A percentile compares a stretch with the other conserved stretches of the same genome.
Conservation (phyloP, 2,329 filamentous ascomycete genomes). For the Helminthosporium solani region DNA sequence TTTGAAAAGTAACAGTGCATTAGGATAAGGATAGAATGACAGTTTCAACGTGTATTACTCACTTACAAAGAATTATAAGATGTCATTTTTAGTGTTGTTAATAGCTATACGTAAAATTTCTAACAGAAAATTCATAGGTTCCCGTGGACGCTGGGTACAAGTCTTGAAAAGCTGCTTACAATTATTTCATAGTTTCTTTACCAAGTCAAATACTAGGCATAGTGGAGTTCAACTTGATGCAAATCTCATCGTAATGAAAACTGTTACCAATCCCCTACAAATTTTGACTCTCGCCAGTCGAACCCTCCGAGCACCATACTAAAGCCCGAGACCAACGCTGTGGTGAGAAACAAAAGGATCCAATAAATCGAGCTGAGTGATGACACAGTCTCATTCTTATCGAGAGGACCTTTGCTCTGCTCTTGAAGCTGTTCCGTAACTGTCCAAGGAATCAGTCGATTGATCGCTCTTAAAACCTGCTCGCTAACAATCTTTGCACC, state of each 20-base stretch:
- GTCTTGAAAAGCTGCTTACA: too few relatives aligned
- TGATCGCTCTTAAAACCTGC: conserved; percentile 50
- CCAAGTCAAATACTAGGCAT: too few relatives aligned
- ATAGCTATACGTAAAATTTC: too few relatives aligned
- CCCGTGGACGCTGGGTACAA: too few relatives aligned
- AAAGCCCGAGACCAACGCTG: conserved; percentile 4
- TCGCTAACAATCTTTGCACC: conserved; percentile 64
- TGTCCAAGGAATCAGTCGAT: conserved; percentile 44
- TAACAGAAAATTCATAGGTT: too few relatives aligned
- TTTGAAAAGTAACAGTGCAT: too few relatives aligned
- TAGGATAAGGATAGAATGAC: too few relatives aligned
- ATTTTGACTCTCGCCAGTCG: conserved; percentile 10
- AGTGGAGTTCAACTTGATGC: too few relatives aligned
- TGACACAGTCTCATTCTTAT: conserved; percentile 16
- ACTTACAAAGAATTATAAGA: too few relatives aligned
- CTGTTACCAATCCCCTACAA: conserved; percentile 7
- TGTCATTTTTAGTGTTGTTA: too few relatives aligned
- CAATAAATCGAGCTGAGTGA: conserved; percentile 20
- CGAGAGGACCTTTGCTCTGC: conserved; percentile 13
- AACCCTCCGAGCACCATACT: conserved; percentile 1
- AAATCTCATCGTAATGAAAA: neutral
- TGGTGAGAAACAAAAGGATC: conserved; percentile 13
- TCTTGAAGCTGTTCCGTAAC: conserved; percentile 6
- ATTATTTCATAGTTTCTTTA: too few relatives aligned
- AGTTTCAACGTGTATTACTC: too few relatives aligned